A percentile compares a stretch with the other conserved stretches of the same genome.
Conservation (phyloP, 305 asterid species). For the Solanum hybrid region DNA sequence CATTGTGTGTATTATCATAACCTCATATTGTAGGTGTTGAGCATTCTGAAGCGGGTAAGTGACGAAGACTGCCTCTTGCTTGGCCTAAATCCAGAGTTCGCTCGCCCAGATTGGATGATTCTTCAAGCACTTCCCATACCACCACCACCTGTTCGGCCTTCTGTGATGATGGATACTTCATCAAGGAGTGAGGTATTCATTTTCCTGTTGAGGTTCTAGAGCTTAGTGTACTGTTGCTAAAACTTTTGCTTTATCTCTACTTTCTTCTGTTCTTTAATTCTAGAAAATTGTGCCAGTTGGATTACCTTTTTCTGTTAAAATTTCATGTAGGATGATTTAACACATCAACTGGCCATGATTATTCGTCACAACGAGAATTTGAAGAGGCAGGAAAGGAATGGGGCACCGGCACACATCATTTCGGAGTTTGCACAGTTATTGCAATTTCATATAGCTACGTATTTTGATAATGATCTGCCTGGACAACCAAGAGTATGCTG, state of each 20-base stretch:
- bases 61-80: slow-evolving; percentile 76
- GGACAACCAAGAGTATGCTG: slow-evolving; percentile 91
- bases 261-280: not conserved
- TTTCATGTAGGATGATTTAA: slow-evolving; percentile 84
- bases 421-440: slow-evolving; percentile 95
- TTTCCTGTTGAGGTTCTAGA: not conserved
- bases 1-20: not conserved
- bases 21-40: slow-evolving; percentile 55
- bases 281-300: not conserved
- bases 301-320: not conserved
- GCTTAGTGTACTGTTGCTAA: slow-evolving; percentile 6
- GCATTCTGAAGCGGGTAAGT: slow-evolving; percentile 78
- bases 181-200: slow-evolving; percentile 88
- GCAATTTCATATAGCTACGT: slow-evolving; percentile 95
- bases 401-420: slow-evolving; percentile 97
- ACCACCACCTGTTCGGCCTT: slow-evolving; percentile 99
- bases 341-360: slow-evolving; percentile 97
- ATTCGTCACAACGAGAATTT: slow-evolving; percentile 92
- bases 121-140: slow-evolving; percentile 99
- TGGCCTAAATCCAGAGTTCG: slow-evolving; percentile 86
- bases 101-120: slow-evolving; percentile 99
- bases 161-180: slow-evolving; percentile 99
- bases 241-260: slow-evolving; percentile 3
- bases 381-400: slow-evolving; percentile 94
- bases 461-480: slow-evolving; percentile 95